Evolutionary conservation across 2,329 filamentous ascomycete species (phyloP), one percentile per base, ranked within the genome.

Genomic region (Fusarium tuaranense): DNA sequence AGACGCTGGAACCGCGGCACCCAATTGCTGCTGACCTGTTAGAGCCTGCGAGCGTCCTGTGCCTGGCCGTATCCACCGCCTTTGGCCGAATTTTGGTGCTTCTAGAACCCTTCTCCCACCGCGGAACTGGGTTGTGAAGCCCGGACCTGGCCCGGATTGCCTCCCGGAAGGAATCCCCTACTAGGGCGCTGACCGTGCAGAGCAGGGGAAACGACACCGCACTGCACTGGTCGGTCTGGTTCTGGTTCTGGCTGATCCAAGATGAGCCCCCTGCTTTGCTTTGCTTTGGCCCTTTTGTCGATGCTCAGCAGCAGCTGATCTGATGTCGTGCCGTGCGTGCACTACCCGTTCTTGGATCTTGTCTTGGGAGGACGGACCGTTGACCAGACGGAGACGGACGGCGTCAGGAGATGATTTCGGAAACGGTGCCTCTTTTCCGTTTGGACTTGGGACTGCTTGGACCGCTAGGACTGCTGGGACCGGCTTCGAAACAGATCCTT

Each of bases 31-130:
- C 44, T 32, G 48, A 6, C 44, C 44, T 53, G 48, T 16, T 16
- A 30, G 57, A 71, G 63, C 58, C 55, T 70, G 46, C 62, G 53
- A 67, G 70, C 60, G 55, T 68, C 66, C 44, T 65, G 68, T 65
- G 69, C 76, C 73, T 67, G 74, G 65, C 55, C 60, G 65, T 68
- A 67, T 63, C 69, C 73, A 74, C 71, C 55, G 61, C 41, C 30
- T 64, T 67, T 67, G 46, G 70, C 65, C 71, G 71, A 61, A 68
- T 59, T 68, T 70, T 76, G 63, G 63, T 59, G 41, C 77, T 80
- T 80, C 79, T 80, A 80, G 79, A 80, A 80, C 71, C 46, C 70
- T 80, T 80, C 79, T 76, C 61, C 73, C 55, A 65, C 75, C 78
- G 78, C 76, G 79, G 78, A 79, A 79, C 76, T 74, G 72, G 77